phyloP scores from a whole-genome alignment of 768 basidiomycete genomes.

The Naganishia vaughanmartiniae region DNA sequence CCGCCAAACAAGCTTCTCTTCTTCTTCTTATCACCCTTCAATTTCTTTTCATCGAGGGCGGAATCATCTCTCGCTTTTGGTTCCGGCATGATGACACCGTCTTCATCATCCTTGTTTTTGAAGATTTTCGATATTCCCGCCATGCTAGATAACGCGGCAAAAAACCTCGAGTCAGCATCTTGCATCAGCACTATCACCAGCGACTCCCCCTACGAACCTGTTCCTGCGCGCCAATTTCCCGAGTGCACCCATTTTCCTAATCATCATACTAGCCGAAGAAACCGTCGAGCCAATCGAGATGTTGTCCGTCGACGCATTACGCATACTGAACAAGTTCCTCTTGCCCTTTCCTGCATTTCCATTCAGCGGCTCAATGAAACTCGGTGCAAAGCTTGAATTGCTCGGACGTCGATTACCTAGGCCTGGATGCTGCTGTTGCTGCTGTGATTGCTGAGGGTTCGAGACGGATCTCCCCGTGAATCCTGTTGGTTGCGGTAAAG shows the following conservation, averaged over 20 bases:
- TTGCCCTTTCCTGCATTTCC: slow-evolving; percentile 56
- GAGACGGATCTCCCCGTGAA: slow-evolving; percentile 45
- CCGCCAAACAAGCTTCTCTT: slow-evolving; percentile 53
- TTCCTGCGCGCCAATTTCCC: slow-evolving; percentile 84
- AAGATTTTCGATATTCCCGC: slow-evolving; percentile 89
- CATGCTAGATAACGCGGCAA: slow-evolving; percentile 56
- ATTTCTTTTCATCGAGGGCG: slow-evolving; percentile 39
- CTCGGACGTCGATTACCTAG: slow-evolving; percentile 31
- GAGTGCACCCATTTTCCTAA: slow-evolving; percentile 85
- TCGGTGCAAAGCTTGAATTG: slow-evolving; percentile 32
- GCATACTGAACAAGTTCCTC: slow-evolving; percentile 76
- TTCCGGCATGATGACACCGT: slow-evolving; percentile 55
- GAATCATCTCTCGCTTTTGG: slow-evolving; percentile 51
- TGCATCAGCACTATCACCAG: background rate
- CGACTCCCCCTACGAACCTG: slow-evolving; percentile 42
- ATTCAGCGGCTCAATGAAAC: slow-evolving; percentile 43
- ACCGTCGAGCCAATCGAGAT: slow-evolving; percentile 93
- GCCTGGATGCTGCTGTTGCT: slow-evolving; percentile 31
- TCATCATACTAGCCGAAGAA: slow-evolving; percentile 91
- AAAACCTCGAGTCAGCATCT: slow-evolving; percentile 6
- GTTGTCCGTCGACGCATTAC: slow-evolving; percentile 87
- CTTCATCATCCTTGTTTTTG: slow-evolving; percentile 68
- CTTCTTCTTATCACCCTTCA: slow-evolving; percentile 56
- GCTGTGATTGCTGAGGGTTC: slow-evolving; percentile 41
- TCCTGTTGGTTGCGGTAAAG: slow-evolving; percentile 34